Evolutionary conservation across 2,329 filamentous ascomycete species (phyloP).

Genomic region (Chrysoporthe puriensis): DNA sequence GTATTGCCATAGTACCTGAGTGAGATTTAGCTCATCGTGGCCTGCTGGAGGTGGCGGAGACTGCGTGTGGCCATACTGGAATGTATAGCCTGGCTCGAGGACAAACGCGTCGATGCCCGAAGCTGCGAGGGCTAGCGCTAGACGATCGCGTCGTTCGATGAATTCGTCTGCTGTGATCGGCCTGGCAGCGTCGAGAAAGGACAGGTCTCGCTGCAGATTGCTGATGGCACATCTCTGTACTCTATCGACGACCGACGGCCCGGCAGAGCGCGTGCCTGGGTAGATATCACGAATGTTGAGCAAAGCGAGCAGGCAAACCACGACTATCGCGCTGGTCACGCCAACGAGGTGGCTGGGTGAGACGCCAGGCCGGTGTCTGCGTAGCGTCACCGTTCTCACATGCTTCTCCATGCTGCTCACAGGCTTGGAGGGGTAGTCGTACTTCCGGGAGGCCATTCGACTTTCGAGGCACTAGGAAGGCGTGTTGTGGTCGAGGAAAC

Average conservation of each 20-base stretch:
- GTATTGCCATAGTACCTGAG: conserved; percentile 61
- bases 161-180: conserved; percentile 57
- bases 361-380: not conserved
- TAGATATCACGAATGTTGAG: not conserved
- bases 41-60: not conserved
- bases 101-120: conserved; percentile 61
- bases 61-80: conserved; percentile 47
- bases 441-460: conserved; percentile 31
- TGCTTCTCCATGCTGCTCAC: conserved; percentile 21
- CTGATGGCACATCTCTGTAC: conserved; percentile 61
- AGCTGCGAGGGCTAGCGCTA: conserved; percentile 57
- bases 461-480: conserved; percentile 22
- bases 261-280: conserved; percentile 36
- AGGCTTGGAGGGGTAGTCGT: not conserved
- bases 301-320: conserved; percentile 6
- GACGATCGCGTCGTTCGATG: conserved; percentile 56
- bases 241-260: conserved; percentile 61
- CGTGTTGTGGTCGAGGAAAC: too few species aligned
- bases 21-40: conserved; percentile 5
- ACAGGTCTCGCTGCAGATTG: conserved; percentile 52
- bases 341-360: not conserved
- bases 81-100: conserved; percentile 66
- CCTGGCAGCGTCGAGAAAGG: conserved; percentile 53
- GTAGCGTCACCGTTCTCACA: not conserved
- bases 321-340: conserved; percentile 5